Base-by-base conservation (phyloP, 2,329 filamentous ascomycete species). In the Sclerotinia glacialis region DNA sequence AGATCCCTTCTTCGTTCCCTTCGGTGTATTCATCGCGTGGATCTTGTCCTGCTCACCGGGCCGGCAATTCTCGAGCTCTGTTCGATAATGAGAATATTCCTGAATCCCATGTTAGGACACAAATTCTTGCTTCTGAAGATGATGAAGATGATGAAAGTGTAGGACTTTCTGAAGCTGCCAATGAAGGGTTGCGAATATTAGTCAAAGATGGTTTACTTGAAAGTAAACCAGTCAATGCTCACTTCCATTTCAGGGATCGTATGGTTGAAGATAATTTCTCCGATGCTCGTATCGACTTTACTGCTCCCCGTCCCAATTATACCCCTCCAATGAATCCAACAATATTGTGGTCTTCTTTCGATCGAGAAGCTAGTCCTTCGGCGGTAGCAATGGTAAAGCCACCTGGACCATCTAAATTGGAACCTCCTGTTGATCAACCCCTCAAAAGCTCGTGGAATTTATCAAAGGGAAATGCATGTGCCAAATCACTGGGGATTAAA, bases 311-410 rank as follows among this genome's bases (percentile, higher is more conserved):
- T 53, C 28, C 50, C 12, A n/a, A n/a, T n/a, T n/a, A n/a, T n/a
- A 3, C 28, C 50, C 18, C 50, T n/a, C 18, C n/a, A 21, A 34
- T 11, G 18, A 16, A 5, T 16, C 6, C 42, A 14, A 34, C 26
- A 23, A 21, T 11, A 11, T 16, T 8, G 12, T 11, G 21, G 31
- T 23, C 44, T 34, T 49, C 12, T 28, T 34, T 34, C 28, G 54
- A n/a, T 47, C 69, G 77, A 56, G 71, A 74, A 18, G 73, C 76
- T 54, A 78, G 77, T 69, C 78, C 77, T 59, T 78, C 77, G 11
- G 77, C 78, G 68, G 77, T 77, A 26, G 77, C 77, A 53, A 76
- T 78, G 74, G 75, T 74, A 26, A 79, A 78, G 64, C 67, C 69
- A 46, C 61, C 54, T 12, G 40, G 6, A 49, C 21, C 34, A 26